phyloP scores from a whole-genome alignment of 2,329 filamentous ascomycete species.

The Microdochium paspali region DNA sequence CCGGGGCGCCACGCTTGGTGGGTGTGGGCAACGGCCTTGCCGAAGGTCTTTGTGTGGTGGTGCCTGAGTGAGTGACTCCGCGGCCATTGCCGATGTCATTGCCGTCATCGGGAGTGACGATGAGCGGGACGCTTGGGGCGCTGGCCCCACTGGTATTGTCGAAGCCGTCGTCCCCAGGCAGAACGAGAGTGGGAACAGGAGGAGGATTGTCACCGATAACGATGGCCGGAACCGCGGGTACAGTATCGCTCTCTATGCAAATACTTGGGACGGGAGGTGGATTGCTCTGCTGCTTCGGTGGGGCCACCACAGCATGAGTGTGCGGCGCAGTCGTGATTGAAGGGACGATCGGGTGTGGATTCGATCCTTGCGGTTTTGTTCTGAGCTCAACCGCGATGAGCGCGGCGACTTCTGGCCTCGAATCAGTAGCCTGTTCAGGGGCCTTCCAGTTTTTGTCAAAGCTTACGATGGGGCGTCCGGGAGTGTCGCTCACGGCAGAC shows the following conservation, averaged over 20 bases:
- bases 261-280: conserved; percentile 30
- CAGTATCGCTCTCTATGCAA: conserved; percentile 31
- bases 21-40: conserved; percentile 40
- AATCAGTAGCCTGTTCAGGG: conserved; percentile 61
- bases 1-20: conserved; percentile 14
- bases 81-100: conserved; percentile 8
- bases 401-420: conserved; percentile 46
- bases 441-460: conserved; percentile 80
- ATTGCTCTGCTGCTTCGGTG: conserved; percentile 21
- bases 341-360: conserved; percentile 32
- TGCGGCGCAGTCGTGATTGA: conserved; percentile 44
- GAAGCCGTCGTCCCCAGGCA: conserved; percentile 19
- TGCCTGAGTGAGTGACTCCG: conserved; percentile 7
- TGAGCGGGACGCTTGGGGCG: conserved; percentile 24
- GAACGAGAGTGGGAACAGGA: conserved; percentile 30
- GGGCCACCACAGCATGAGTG: conserved; percentile 24
- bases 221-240: conserved; percentile 41
- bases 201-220: conserved; percentile 30
- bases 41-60: conserved; percentile 13
- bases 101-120: conserved; percentile 36
- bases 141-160: conserved; percentile 4
- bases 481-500: conserved; percentile 81
- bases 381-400: conserved; percentile 19
- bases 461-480: conserved; percentile 92
- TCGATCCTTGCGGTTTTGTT: conserved; percentile 16